phyloP scores from a whole-genome alignment of 129 eudicot species.

The Heracleum sosnowskyi region DNA sequence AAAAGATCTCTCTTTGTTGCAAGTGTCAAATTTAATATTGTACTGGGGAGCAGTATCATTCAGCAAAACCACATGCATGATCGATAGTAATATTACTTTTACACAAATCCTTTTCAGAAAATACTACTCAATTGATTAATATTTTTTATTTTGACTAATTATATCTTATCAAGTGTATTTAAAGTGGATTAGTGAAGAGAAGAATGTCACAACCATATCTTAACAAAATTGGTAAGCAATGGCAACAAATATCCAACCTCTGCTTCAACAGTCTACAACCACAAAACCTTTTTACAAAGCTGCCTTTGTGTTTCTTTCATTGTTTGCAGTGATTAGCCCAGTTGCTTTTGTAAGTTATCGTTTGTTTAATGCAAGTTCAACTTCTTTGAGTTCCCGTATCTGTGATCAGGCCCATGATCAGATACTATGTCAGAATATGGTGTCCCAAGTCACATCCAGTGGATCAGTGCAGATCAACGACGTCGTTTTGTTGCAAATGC shows the following conservation, averaged over 20 bases:
- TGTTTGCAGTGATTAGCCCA: slow-evolving; percentile 12
- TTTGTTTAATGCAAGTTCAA: background rate
- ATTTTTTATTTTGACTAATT: background rate
- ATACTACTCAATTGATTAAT: background rate
- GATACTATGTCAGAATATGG: slow-evolving; percentile 14
- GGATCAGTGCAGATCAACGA: background rate
- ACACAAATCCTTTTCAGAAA: background rate
- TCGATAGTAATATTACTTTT: background rate
- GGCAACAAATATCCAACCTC: slow-evolving; percentile 19
- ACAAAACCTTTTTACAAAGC: background rate
- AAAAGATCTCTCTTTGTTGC: background rate
- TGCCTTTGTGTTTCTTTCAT: slow-evolving; percentile 4
- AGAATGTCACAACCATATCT: background rate
- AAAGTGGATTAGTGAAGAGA: background rate
- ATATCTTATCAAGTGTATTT: background rate
- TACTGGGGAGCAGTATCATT: background rate
- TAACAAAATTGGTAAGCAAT: slow-evolving; percentile 3
- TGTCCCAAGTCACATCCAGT: slow-evolving; percentile 12
- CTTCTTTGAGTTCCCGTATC: background rate
- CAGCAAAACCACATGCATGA: slow-evolving; percentile 4
- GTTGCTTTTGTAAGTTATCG: slow-evolving; percentile 9
- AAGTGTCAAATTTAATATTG: background rate
- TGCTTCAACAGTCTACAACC: slow-evolving; percentile 9
- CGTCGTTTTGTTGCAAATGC: background rate
- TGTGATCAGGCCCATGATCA: slow-evolving; percentile 26